Base-by-base conservation (phyloP, 495 filamentous ascomycete genomes). In the Penicillium herquei region DNA sequence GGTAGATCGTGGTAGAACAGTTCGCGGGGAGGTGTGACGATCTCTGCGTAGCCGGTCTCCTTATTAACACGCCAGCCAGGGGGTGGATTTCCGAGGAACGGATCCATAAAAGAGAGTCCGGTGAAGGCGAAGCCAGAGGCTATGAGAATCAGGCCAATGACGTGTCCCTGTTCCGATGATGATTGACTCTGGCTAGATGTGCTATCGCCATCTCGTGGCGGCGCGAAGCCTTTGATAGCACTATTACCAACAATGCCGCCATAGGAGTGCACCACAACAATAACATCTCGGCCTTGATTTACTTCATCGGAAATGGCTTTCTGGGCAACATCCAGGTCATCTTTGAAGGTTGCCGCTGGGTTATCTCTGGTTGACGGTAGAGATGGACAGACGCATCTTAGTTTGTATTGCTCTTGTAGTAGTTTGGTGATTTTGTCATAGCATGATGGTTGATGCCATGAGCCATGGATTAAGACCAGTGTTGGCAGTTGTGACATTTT, bases 251-350 rank as follows among this genome's bases (percentile, higher is more conserved):
- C 74, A 33, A 77, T 68, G 40, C 79, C 80, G 43, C 79, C 78
- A 55, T 82, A 82, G 6, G 78, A 81, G 63, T 84, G 80, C 8
- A 69, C 69, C 10, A 83, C 52, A 39, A 84, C 61, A 1, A 83
- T 68, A 7, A 84, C 76, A 34, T 68, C 51, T 41, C 70, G 70
- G 7, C 74, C 71, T 30, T 57, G 17, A 18, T 33, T 58, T 42
- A 68, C 66, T 51, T 80, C 74, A 37, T 37, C 30, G 9, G 64
- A 64, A 18, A 74, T 71, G 12, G 69, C 75, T 17, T 63, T 56
- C 30, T 64, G 61, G 45, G 71, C 73, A 39, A 64, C 57, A 52
- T 76, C 57, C 10, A 73, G 39, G 43, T 71, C 65, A 44, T 71
- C 68, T 62, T 68, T 69, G 58, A 71, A 70, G n/a, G 67, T 68